Evolutionary conservation across 2,329 filamentous ascomycete genomes (phyloP), one percentile per base, ranked within the genome.

Genomic region (Hypoxylon sp.): DNA sequence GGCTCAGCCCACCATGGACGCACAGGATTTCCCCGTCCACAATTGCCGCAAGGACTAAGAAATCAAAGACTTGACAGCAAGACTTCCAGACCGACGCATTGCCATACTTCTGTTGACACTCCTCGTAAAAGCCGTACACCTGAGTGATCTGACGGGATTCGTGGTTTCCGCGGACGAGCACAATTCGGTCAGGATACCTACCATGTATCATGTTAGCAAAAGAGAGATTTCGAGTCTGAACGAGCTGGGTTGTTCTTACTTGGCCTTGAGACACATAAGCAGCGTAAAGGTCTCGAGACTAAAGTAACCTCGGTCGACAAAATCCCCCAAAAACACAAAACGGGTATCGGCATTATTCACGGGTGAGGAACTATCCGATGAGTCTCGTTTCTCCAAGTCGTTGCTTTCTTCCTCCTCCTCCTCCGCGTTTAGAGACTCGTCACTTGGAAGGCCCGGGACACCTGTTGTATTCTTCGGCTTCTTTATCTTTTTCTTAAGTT

Each of bases 61-160:
- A 99, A 78, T 99, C 95, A 78, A 99, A 99, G 80, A 99, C 97
- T 77, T 99, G 95, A 68, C 95, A 99, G 79, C 97, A 99, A 62
- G 97, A 95, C 79, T 99, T 97, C 95, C 95, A 99, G n/a, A 99
- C 95, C 50, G 96, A 97, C 11, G 95, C 93, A 75, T 97, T 98
- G 74, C 95, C 95, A 77, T 99, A 99, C 79, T 99, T 99, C 73
- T 95, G 91, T 58, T 93, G 93, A 79, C 95, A 99, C 78, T 99
- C 95, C 64, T 97, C 97, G 79, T 99, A 99, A 80, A 99, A 99
- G 56, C 95, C 95, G 78, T 99, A 99, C 20, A 96, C 97, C 75
- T 99, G 95, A 7, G 95, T 99, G 67, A 99, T 97, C 73, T 97
- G 95, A 68, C 95, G 90, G 24, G 93, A 97, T 79, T 99, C 95